Percentiles rank a stretch among this genome's conserved stretches.
Evolutionary conservation across 2,329 filamentous ascomycete species (phyloP).

Genomic region (Elsinoe fawcettii): DNA sequence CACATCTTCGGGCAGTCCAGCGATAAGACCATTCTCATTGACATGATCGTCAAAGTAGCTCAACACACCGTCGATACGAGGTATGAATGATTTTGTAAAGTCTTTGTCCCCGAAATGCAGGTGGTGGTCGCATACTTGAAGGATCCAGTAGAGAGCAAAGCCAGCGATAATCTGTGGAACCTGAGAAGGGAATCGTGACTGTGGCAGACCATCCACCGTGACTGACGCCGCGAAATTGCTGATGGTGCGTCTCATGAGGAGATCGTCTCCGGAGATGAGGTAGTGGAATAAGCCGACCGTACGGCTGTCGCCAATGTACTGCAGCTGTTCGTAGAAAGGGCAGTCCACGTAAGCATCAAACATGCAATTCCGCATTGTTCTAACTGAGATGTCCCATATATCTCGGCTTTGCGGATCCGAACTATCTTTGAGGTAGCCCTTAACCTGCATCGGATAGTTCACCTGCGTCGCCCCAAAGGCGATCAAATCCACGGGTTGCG

Average conservation of each 20-base stretch:
- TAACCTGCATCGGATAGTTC: constrained; percentile 33
- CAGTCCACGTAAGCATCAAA: constrained; percentile 26
- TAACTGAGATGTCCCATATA: constrained; percentile 24
- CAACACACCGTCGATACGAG: constrained; percentile 30
- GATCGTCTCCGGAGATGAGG: constrained; percentile 25
- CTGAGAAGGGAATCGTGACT: constrained; percentile 31
- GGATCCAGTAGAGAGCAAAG: constrained; percentile 10
- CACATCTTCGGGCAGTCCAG: constrained; percentile 23
- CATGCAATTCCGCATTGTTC: constrained; percentile 32
- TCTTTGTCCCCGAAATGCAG: constrained; percentile 30
- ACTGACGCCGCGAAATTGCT: constrained; percentile 21
- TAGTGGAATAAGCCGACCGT: constrained; percentile 24
- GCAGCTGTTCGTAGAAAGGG: constrained; percentile 20
- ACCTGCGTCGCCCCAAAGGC: constrained; percentile 28
- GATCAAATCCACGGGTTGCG: constrained; percentile 22
- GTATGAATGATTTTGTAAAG: constrained; percentile 28
- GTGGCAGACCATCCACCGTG: constrained; percentile 27
- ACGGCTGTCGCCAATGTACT: constrained; percentile 26
- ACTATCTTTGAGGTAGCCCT: constrained; percentile 22
- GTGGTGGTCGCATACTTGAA: constrained; percentile 29
- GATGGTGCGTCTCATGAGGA: constrained; percentile 24
- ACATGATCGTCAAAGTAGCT: constrained; percentile 28
- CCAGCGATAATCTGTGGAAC: constrained; percentile 32
- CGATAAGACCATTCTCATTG: constrained; percentile 23
- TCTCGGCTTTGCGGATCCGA: constrained; percentile 18